Base-by-base conservation (phyloP, 306 rosid species). In the Dryas alaskensis region DNA sequence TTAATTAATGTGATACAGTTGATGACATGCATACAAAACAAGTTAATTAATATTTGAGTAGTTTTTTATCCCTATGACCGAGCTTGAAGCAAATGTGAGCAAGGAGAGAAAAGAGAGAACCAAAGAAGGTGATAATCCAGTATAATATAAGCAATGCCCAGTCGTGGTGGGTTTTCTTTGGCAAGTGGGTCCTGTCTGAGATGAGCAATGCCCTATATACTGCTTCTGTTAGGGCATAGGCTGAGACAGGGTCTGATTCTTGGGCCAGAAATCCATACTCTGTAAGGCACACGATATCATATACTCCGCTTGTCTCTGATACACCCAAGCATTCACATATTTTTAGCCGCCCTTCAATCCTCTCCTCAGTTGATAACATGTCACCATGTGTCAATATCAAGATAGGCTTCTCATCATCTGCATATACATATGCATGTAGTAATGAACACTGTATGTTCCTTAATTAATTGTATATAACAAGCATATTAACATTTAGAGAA, bases 321-420 rank as follows among this genome's bases (percentile, higher is more conserved):
- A 76, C 46, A 13, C 78, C 75, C 5, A 83, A 42, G 52, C 47
- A 57, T n/a, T 80, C 81, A 22, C 87, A 79, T 49, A 83, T 72
- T 46, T 72, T 73, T 4, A 79, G 74, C 48, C 87, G 67, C 44
- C 79, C 84, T 44, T 83, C 87, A 6, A 83, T 79, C 70, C 87
- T 83, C 75, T 83, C 87, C 76, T 83, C 87, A 2, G 77, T 54
- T 11, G 84, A 72, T 73, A 83, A 67, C 87, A 72, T 67, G 79
- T 83, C 87, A 7, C 87, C 87, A 37, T 83, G 84, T 42, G 87
- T 83, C 81, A 83, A 73, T 37, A 83, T 83, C 77, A 83, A 44
- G 43, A 83, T 65, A 4, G 84, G 84, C 25, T 53, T 80, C 74
- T 83, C 87, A 71, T 83, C 86, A 73, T 27, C 86, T 82, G 74